Conservation (phyloP, 164 flowering plant species). For the Annona cherimola region DNA sequence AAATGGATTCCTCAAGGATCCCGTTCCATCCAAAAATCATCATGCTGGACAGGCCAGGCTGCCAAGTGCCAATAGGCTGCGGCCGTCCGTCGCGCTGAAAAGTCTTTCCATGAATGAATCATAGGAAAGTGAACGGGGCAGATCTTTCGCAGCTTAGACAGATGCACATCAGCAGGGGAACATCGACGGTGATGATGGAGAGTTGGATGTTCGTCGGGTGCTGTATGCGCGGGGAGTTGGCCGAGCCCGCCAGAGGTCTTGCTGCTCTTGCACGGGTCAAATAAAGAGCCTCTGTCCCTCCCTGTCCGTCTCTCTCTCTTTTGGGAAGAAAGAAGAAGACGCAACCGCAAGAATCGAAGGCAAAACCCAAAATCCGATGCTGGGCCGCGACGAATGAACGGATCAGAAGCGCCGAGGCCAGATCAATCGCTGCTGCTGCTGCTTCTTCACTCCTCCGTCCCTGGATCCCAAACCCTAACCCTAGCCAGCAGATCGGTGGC, state of each 20-base stretch:
- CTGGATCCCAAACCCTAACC: constrained; percentile 1
- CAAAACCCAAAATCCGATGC: neutral
- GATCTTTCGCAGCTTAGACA: too few relatives aligned
- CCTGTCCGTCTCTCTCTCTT: neutral
- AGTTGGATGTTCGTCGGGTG: neutral
- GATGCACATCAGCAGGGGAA: too few relatives aligned
- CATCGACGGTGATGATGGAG: neutral
- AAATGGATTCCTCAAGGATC: too few relatives aligned
- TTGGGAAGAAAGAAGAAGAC: neutral
- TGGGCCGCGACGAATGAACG: neutral
- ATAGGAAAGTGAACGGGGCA: too few relatives aligned
- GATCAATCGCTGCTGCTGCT: neutral
- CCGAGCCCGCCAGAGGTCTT: neutral
- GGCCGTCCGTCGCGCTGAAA: too few relatives aligned
- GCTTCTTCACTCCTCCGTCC: neutral
- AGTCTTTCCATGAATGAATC: too few relatives aligned
- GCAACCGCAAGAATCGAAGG: neutral
- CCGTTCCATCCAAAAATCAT: too few relatives aligned
- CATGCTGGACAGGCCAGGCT: too few relatives aligned
- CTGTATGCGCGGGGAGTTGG: neutral
- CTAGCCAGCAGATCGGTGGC: neutral
- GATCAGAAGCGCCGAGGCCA: neutral
- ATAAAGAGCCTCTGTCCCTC: neutral
- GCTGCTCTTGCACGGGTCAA: neutral
- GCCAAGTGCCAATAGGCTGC: too few relatives aligned